A percentile compares a stretch with the other conserved stretches of the same genome.
Evolutionary conservation across 345 rosid species (phyloP).

Genomic region (Rhodamnia rubescens): DNA sequence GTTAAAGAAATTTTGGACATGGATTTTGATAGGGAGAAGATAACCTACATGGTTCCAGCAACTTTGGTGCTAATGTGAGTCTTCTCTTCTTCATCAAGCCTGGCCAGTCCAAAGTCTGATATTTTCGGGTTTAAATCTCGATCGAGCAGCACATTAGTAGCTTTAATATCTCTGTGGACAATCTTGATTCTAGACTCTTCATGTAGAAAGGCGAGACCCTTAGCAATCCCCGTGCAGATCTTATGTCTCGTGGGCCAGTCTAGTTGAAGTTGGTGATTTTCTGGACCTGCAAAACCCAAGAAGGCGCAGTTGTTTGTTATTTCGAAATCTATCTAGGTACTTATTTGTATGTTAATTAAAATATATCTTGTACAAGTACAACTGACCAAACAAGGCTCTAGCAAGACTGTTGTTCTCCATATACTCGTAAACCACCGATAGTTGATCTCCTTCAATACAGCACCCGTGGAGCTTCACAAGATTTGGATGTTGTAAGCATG

Average conservation of each 20-base stretch:
- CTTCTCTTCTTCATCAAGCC: constrained; percentile 32
- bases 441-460: constrained; percentile 52
- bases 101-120: constrained; percentile 62
- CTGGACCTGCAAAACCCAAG: constrained; percentile 5
- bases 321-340: not conserved
- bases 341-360: not conserved
- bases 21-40: not conserved
- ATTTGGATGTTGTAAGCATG: constrained; percentile 63
- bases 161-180: constrained; percentile 61
- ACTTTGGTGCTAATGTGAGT: constrained; percentile 47
- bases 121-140: constrained; percentile 40
- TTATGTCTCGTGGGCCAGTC: constrained; percentile 36
- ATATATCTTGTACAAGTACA: not conserved
- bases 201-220: constrained; percentile 49
- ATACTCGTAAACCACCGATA: constrained; percentile 51
- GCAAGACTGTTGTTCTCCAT: constrained; percentile 65
- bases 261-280: constrained; percentile 9
- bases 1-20: not conserved
- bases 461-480: constrained; percentile 62
- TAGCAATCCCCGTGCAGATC: constrained; percentile 50
- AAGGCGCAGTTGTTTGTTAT: not conserved
- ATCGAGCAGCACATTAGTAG: constrained; percentile 46
- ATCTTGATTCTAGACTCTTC: constrained; percentile 43
- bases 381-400: constrained; percentile 46
- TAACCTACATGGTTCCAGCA: constrained; percentile 56